Evolutionary conservation across 1,284 basidiomycete species (phyloP).

Genomic region (Crucibulum cyathiforme): DNA sequence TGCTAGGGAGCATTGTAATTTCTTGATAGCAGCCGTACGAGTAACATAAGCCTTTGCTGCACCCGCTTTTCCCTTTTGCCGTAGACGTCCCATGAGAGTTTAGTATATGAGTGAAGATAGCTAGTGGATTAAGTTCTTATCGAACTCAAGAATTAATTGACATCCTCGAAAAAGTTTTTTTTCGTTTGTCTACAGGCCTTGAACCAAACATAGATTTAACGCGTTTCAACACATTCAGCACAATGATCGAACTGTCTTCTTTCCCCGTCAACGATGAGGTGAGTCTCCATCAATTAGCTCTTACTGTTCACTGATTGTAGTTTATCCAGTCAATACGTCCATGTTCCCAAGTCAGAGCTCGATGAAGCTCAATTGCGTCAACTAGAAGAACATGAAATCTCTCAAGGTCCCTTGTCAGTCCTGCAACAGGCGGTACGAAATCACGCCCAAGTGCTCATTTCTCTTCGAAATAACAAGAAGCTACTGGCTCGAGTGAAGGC

Average conservation of each 20-base stretch:
- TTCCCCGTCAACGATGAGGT: slow-evolving; percentile 36
- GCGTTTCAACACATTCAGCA: neutral
- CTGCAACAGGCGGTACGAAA: slow-evolving; percentile 98
- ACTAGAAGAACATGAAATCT: slow-evolving; percentile 96
- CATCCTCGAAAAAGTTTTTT: slow-evolving; percentile 31
- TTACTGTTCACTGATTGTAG: slow-evolving; percentile 7
- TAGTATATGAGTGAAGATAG: neutral
- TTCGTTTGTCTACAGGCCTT: slow-evolving; percentile 28
- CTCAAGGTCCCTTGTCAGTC: slow-evolving; percentile 96
- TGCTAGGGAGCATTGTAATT: slow-evolving; percentile 94
- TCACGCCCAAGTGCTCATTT: slow-evolving; percentile 97
- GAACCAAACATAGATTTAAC: slow-evolving; percentile 8
- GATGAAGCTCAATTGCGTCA: slow-evolving; percentile 96
- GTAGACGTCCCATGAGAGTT: slow-evolving; percentile 81
- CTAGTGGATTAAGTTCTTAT: neutral
- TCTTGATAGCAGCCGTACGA: slow-evolving; percentile 88
- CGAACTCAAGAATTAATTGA: neutral
- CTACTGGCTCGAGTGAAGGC: slow-evolving; percentile 97
- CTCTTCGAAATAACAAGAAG: slow-evolving; percentile 98
- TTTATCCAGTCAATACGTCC: slow-evolving; percentile 86
- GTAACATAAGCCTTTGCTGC: slow-evolving; percentile 97
- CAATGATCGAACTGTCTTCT: neutral
- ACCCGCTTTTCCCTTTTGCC: slow-evolving; percentile 89
- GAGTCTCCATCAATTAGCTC: slow-evolving; percentile 8
- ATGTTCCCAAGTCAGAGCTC: slow-evolving; percentile 96